Evolutionary conservation across 1,284 basidiomycete species (phyloP).

Genomic region (Moesziomyces globuligerus): DNA sequence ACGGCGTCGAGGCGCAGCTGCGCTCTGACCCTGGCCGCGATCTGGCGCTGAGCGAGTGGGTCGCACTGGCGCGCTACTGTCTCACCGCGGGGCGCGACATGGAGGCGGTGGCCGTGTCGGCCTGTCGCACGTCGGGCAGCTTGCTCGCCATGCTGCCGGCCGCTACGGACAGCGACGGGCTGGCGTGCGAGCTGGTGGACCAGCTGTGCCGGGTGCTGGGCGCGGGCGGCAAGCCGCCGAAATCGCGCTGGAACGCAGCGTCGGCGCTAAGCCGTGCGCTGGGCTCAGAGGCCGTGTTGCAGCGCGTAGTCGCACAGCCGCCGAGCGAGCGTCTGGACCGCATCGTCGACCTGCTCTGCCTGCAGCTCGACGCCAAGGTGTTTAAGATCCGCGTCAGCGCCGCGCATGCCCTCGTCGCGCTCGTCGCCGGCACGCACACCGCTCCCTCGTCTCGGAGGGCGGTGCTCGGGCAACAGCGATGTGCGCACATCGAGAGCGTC

Average conservation of each 20-base stretch:
- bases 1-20: slow-evolving; percentile 18
- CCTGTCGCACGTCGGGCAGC: slow-evolving; percentile 23
- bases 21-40: background rate
- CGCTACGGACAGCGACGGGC: background rate
- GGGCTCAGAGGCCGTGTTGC: slow-evolving; percentile 9
- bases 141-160: slow-evolving; percentile 17
- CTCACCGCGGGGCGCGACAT: slow-evolving; percentile 28
- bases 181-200: slow-evolving; percentile 8
- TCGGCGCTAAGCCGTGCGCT: slow-evolving; percentile 34
- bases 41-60: slow-evolving; percentile 6
- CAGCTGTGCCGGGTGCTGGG: slow-evolving; percentile 25
- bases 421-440: slow-evolving; percentile 1
- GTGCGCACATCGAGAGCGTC: slow-evolving; percentile 1
- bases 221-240: slow-evolving; percentile 34
- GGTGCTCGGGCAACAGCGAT: slow-evolving; percentile 14
- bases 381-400: slow-evolving; percentile 33
- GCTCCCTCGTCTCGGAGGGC: background rate
- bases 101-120: slow-evolving; percentile 36
- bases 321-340: slow-evolving; percentile 6
- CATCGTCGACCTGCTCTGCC: slow-evolving; percentile 17
- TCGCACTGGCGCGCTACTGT: slow-evolving; percentile 16
- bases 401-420: slow-evolving; percentile 23
- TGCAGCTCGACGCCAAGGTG: slow-evolving; percentile 16
- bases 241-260: slow-evolving; percentile 42
- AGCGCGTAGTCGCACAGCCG: slow-evolving; percentile 1